Conservation (phyloP, 805 yeast species). For the Saccharomycopsis sp. region DNA sequence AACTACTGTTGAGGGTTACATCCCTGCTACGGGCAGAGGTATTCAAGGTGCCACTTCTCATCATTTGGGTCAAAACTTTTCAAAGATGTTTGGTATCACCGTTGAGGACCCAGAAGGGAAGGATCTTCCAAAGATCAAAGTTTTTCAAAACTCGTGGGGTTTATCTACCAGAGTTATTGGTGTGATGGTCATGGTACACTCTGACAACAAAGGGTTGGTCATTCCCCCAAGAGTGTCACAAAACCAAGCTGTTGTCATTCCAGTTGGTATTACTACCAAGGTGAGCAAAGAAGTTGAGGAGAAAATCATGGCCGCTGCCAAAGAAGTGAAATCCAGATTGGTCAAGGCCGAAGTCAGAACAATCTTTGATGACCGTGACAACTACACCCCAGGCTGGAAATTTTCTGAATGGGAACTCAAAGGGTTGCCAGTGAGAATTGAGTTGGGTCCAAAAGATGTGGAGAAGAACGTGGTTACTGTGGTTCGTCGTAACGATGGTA, state of each 20-base stretch:
- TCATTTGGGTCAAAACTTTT: conserved; percentile 95
- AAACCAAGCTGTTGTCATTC: conserved; percentile 83
- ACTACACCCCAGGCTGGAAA: conserved; percentile 98
- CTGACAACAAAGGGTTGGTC: conserved; percentile 96
- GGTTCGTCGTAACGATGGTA: conserved; percentile 88
- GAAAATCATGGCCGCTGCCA: conserved; percentile 61
- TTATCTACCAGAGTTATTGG: conserved; percentile 96
- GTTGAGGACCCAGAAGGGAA: conserved; percentile 94
- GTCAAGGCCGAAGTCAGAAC: conserved; percentile 59
- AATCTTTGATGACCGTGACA: conserved; percentile 81
- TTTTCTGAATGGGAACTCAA: conserved; percentile 94
- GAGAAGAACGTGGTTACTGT: conserved; percentile 71
- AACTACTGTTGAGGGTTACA: conserved; percentile 92
- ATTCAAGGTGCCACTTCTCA: conserved; percentile 99
- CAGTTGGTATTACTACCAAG: conserved; percentile 90
- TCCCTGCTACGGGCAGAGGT: conserved; percentile 98
- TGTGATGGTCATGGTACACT: conserved; percentile 98
- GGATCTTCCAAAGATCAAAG: conserved; percentile 77
- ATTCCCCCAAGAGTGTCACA: conserved; percentile 96
- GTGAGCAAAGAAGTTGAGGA: conserved; percentile 68
- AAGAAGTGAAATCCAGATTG: conserved; percentile 56
- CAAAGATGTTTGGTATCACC: conserved; percentile 92
- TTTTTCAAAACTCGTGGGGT: conserved; percentile 99
- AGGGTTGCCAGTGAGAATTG: conserved; percentile 91
- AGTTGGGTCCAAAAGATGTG: conserved; percentile 94